Conservation (phyloP, 2,329 filamentous ascomycete species). For the Reticulascus tulasneorum region DNA sequence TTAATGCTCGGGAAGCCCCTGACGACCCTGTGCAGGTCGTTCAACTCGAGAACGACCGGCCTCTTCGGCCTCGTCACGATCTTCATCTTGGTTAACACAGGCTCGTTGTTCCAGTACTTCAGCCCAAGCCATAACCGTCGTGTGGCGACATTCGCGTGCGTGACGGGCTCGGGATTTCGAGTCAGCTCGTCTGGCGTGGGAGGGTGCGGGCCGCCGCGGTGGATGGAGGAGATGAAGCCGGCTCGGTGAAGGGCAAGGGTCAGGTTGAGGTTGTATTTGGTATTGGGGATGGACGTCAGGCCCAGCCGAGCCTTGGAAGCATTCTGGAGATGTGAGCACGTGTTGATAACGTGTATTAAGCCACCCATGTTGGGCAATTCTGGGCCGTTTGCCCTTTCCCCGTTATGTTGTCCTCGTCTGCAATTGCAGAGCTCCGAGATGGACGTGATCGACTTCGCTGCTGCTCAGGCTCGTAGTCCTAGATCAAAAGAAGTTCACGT, state of each 20-base stretch:
- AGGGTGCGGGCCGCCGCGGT: conserved; percentile 60
- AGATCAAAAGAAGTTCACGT: too few relatives aligned
- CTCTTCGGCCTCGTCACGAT: conserved; percentile 73
- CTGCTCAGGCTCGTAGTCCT: too few relatives aligned
- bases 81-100: conserved; percentile 66
- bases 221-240: conserved; percentile 77
- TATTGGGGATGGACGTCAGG: conserved; percentile 77
- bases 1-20: conserved; percentile 63
- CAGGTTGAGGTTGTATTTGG: conserved; percentile 74
- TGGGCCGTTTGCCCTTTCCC: too few relatives aligned
- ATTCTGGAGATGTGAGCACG: conserved; percentile 91
- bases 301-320: conserved; percentile 78
- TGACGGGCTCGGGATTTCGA: conserved; percentile 55
- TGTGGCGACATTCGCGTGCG: conserved; percentile 65
- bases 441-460: too few relatives aligned
- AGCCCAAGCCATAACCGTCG: conserved; percentile 82
- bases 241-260: conserved; percentile 74
- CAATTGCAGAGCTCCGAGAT: too few relatives aligned
- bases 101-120: conserved; percentile 83
- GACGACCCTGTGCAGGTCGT: conserved; percentile 60
- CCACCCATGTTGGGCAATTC: conserved; percentile 11
- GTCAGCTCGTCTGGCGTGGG: conserved; percentile 44
- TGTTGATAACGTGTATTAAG: conserved; percentile 69
- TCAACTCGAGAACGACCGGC: conserved; percentile 61
- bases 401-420: too few relatives aligned